A percentile compares a stretch with the other conserved stretches of the same genome.
Conservation (phyloP, 768 basidiomycete genomes). For the Russula dissimulans region DNA sequence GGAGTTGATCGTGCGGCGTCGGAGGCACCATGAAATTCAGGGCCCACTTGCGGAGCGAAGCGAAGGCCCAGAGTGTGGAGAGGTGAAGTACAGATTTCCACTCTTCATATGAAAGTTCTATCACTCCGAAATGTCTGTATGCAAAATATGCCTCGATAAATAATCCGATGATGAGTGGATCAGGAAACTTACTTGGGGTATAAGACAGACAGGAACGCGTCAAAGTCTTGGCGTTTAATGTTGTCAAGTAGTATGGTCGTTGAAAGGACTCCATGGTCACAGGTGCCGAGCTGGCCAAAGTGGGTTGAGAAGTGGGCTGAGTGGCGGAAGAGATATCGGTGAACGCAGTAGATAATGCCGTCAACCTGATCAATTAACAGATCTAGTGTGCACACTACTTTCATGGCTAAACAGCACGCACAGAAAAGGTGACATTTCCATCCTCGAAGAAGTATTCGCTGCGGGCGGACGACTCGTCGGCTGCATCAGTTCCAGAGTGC, state of each 20-base stretch:
- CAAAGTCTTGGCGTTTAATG: not conserved
- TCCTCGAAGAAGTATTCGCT: constrained; percentile 1
- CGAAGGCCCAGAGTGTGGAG: constrained; percentile 26
- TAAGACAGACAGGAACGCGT: too few species aligned
- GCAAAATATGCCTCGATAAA: not conserved
- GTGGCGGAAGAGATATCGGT: constrained; percentile 7
- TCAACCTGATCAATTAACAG: not conserved
- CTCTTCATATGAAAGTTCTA: constrained; percentile 14
- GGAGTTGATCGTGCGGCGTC: constrained; percentile 6
- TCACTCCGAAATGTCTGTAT: constrained; percentile 5
- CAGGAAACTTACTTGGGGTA: too few species aligned
- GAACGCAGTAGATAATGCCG: constrained; percentile 4
- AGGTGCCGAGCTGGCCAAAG: not conserved
- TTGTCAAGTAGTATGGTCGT: not conserved
- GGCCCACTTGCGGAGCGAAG: constrained; percentile 20
- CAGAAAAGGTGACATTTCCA: constrained; percentile 8
- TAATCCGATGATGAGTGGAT: not conserved
- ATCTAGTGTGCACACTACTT: not conserved
- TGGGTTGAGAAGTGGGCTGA: constrained; percentile 1
- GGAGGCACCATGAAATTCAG: not conserved
- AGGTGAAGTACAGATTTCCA: constrained; percentile 25
- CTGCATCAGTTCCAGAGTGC: too few species aligned
- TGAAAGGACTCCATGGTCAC: not conserved
- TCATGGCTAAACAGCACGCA: not conserved
- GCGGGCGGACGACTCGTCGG: not conserved